Percentiles rank a stretch among this genome's conserved stretches.
phyloP scores from a whole-genome alignment of 202 grass and related monocot species.

The Zoysia matrella region DNA sequence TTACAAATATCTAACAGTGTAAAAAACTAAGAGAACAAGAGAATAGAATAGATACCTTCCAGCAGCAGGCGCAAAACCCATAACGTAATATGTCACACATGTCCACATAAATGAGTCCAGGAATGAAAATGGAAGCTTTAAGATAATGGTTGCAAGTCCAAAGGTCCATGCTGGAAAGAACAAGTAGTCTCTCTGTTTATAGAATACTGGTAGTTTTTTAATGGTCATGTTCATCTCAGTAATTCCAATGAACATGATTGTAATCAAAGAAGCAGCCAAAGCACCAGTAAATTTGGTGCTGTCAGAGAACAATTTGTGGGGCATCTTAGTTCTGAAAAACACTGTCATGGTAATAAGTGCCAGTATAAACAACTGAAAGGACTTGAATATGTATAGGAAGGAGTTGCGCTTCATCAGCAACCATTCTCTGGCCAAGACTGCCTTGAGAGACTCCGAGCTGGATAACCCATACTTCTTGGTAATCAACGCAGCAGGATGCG shows the following conservation, averaged over 20 bases:
- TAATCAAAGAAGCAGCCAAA: conserved; percentile 60
- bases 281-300: conserved; percentile 59
- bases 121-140: conserved; percentile 70
- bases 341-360: conserved; percentile 75
- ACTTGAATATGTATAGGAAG: conserved; percentile 82
- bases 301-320: conserved; percentile 48
- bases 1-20: background rate
- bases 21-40: background rate
- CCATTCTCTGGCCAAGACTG: conserved; percentile 65
- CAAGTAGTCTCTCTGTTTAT: conserved; percentile 81
- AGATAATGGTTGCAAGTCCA: conserved; percentile 62
- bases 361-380: conserved; percentile 61
- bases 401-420: conserved; percentile 80
- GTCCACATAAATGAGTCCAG: conserved; percentile 67
- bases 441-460: conserved; percentile 71
- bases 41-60: conserved; percentile 53
- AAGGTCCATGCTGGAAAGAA: conserved; percentile 87
- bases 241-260: conserved; percentile 82
- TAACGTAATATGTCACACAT: conserved; percentile 67
- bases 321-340: conserved; percentile 84
- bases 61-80: conserved; percentile 79
- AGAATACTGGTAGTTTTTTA: conserved; percentile 73
- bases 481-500: conserved; percentile 66
- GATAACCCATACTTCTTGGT: conserved; percentile 75
- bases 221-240: conserved; percentile 73